Evolutionary conservation across 345 rosid species (phyloP).

Genomic region (Punica granatum): DNA sequence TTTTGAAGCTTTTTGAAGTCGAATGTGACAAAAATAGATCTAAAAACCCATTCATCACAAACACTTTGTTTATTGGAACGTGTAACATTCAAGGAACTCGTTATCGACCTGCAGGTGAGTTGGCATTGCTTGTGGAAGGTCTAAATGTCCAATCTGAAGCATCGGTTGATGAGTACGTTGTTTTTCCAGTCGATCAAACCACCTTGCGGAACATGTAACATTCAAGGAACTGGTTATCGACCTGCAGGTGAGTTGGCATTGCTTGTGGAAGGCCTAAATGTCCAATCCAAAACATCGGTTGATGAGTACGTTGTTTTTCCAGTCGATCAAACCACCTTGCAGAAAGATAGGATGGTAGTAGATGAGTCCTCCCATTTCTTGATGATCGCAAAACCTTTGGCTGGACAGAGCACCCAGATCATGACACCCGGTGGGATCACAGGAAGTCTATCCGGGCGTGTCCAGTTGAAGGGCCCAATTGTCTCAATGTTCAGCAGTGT

Average conservation of each 20-base stretch:
- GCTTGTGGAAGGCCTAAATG: neutral
- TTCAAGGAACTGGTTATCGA: too few relatives aligned
- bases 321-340: slow-evolving; percentile 22
- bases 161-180: neutral
- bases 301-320: neutral
- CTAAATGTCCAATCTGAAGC: neutral
- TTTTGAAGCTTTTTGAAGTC: too few relatives aligned
- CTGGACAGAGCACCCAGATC: slow-evolving; percentile 58
- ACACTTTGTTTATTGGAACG: too few relatives aligned
- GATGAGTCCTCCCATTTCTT: slow-evolving; percentile 71
- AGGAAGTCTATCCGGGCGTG: too few relatives aligned
- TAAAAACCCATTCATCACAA: too few relatives aligned
- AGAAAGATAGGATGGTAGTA: slow-evolving; percentile 50
- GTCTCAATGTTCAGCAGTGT: slow-evolving; percentile 31
- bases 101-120: neutral
- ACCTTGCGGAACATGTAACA: too few relatives aligned
- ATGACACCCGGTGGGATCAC: slow-evolving; percentile 7
- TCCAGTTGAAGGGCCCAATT: slow-evolving; percentile 33
- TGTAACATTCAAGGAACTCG: neutral
- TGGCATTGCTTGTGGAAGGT: neutral
- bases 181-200: slow-evolving; percentile 10
- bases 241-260: neutral
- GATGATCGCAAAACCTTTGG: slow-evolving; percentile 57
- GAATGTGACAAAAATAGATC: too few relatives aligned
- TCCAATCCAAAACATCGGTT: neutral